Percentiles rank a stretch among this genome's conserved stretches.
phyloP scores from a whole-genome alignment of 2,329 filamentous ascomycete species.

The Cytospora schulzeri region DNA sequence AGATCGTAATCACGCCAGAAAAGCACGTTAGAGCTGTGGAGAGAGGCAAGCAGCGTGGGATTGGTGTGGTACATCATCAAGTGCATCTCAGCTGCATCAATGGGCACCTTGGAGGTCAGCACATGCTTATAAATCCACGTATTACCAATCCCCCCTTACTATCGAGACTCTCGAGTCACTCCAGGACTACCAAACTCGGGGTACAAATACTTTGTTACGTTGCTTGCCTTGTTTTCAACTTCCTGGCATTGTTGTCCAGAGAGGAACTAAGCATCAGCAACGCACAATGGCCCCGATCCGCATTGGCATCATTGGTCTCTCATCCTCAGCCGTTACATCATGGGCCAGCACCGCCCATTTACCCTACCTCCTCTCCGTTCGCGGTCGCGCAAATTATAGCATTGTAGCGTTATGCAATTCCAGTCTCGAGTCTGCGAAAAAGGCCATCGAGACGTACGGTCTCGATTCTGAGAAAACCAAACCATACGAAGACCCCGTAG shows the following conservation, averaged over 20 bases:
- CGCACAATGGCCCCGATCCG: slow-evolving; percentile 51
- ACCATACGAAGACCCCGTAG: slow-evolving; percentile 53
- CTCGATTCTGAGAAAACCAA: slow-evolving; percentile 43
- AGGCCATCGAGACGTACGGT: slow-evolving; percentile 46
- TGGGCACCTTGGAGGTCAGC: too few relatives aligned
- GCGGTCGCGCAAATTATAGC: slow-evolving; percentile 45
- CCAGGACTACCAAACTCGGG: not conserved
- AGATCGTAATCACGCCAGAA: too few relatives aligned
- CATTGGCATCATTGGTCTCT: slow-evolving; percentile 61
- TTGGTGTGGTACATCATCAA: not conserved
- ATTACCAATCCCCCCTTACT: not conserved
- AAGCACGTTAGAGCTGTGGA: too few relatives aligned
- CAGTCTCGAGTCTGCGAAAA: slow-evolving; percentile 45
- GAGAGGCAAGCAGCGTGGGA: too few relatives aligned
- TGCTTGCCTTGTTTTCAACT: too few relatives aligned
- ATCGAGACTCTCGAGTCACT: not conserved
- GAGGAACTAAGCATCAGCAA: not conserved
- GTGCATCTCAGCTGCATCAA: not conserved
- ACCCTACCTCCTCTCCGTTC: slow-evolving; percentile 56
- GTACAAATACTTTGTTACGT: not conserved
- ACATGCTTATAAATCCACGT: not conserved
- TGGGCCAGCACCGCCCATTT: slow-evolving; percentile 62
- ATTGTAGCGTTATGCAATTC: slow-evolving; percentile 58
- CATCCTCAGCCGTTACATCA: slow-evolving; percentile 49
- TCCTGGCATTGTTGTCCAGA: too few relatives aligned